Conservation (phyloP, 2,329 filamentous ascomycete species). For the Arthrobotrys conoides region DNA sequence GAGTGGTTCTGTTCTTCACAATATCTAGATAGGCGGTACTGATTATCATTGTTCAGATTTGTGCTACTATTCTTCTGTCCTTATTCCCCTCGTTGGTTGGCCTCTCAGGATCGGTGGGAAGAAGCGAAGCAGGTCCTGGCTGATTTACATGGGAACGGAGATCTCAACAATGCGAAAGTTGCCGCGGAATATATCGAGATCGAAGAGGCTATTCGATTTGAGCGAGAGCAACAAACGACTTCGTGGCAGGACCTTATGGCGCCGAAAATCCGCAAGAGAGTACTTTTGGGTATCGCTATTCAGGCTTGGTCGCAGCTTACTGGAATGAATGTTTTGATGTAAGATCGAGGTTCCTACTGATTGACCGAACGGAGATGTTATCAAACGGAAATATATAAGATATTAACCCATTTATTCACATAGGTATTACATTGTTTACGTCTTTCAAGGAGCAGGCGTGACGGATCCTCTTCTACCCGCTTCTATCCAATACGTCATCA, state of each 20-base stretch:
- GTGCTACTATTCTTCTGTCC: slow-evolving; percentile 75
- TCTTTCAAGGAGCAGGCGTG: slow-evolving; percentile 74
- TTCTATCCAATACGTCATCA: slow-evolving; percentile 76
- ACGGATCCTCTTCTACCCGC: slow-evolving; percentile 73
- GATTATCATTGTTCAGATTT: slow-evolving; percentile 65
- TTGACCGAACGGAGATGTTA: background rate
- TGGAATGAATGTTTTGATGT: slow-evolving; percentile 74
- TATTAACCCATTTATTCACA: slow-evolving; percentile 59
- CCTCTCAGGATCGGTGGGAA: slow-evolving; percentile 77
- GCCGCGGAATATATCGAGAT: slow-evolving; percentile 76
- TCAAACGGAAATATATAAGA: slow-evolving; percentile 58
- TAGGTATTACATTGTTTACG: slow-evolving; percentile 73
- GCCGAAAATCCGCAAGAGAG: slow-evolving; percentile 72
- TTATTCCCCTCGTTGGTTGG: slow-evolving; percentile 79
- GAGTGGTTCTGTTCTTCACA: background rate
- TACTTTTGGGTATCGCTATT: slow-evolving; percentile 73
- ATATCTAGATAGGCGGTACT: background rate
- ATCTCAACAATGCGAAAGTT: slow-evolving; percentile 73
- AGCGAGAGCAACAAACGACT: slow-evolving; percentile 71
- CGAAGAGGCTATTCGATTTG: slow-evolving; percentile 72
- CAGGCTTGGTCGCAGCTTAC: slow-evolving; percentile 75
- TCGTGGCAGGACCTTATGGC: slow-evolving; percentile 71
- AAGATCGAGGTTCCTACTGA: background rate
- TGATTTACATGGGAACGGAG: slow-evolving; percentile 73
- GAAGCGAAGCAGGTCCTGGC: slow-evolving; percentile 75